A percentile compares a stretch with the other conserved stretches of the same genome.
phyloP scores from a whole-genome alignment of 2,329 filamentous ascomycete species.

The Hirsutella rhossiliensis region DNA sequence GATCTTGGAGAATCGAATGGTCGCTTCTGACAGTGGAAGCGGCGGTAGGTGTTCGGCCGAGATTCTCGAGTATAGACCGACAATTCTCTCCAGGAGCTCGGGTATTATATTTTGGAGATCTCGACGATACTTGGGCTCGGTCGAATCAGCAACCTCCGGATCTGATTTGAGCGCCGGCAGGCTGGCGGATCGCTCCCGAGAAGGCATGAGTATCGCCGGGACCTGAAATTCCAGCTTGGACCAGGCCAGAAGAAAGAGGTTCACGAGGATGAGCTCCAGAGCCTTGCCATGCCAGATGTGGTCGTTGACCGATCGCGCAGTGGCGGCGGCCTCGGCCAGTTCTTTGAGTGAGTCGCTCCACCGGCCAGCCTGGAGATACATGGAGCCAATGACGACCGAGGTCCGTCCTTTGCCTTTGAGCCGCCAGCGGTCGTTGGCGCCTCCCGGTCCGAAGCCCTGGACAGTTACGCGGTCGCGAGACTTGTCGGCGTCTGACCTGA shows the following conservation, averaged over 20 bases:
- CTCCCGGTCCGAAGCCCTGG: constrained; percentile 60
- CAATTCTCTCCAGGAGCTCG: constrained; percentile 62
- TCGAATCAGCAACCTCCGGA: constrained; percentile 21
- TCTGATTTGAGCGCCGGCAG: constrained; percentile 16
- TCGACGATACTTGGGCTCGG: constrained; percentile 40
- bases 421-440: constrained; percentile 64
- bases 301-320: constrained; percentile 71
- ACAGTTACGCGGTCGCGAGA: constrained; percentile 48
- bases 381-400: constrained; percentile 66
- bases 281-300: constrained; percentile 97
- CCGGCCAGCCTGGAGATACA: constrained; percentile 80
- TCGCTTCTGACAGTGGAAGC: constrained; percentile 58
- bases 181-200: constrained; percentile 31
- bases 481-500: constrained; percentile 27
- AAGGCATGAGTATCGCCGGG: constrained; percentile 41
- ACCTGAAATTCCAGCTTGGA: constrained; percentile 72
- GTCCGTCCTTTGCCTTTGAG: constrained; percentile 72
- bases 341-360: constrained; percentile 84
- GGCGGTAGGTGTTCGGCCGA: constrained; percentile 60
- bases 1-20: constrained; percentile 61
- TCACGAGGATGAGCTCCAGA: constrained; percentile 74
- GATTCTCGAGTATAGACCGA: constrained; percentile 61
- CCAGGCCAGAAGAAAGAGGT: constrained; percentile 76
- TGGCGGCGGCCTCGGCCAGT: constrained; percentile 65
- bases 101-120: constrained; percentile 50